Conservation (phyloP, 1,284 basidiomycete species). For the Ustilago nuda region DNA sequence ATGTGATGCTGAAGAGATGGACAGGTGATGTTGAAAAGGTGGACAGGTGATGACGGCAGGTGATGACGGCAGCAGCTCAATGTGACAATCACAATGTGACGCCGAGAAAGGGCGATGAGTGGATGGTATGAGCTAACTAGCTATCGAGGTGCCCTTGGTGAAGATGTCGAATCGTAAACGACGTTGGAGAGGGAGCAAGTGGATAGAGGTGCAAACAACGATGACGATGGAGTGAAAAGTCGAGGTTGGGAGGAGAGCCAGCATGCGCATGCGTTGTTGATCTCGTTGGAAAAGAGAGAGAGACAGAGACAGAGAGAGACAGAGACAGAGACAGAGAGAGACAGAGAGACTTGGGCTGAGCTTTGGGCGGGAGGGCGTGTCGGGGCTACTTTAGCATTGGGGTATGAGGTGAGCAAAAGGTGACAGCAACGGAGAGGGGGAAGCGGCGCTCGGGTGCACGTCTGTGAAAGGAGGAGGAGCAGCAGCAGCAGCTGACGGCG, state of each 20-base stretch:
- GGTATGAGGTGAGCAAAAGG: background rate
- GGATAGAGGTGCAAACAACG: background rate
- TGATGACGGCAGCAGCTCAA: background rate
- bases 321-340: background rate
- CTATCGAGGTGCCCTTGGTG: background rate
- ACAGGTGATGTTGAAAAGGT: background rate
- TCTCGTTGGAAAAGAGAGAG: background rate
- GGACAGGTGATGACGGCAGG: background rate
- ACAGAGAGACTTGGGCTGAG: background rate
- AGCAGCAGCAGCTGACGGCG: background rate
- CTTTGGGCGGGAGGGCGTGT: conserved; percentile 6
- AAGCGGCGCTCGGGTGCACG: conserved; percentile 10
- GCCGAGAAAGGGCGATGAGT: background rate
- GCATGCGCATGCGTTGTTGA: background rate
- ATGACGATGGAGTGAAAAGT: background rate
- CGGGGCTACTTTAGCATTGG: conserved; percentile 5
- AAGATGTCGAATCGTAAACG: background rate
- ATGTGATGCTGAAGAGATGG: no score
- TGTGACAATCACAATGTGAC: background rate
- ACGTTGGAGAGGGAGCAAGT: conserved; percentile 7
- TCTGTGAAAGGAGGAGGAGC: conserved; percentile 1
- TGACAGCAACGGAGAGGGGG: background rate
- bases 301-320: background rate
- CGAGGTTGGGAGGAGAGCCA: background rate
- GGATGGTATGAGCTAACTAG: background rate